These are phyloP conservation scores for Arachnopeziza araneosa DNA, from an alignment of 2,329 filamentous ascomycete genomes.

Conservation along the genomic window DNA sequence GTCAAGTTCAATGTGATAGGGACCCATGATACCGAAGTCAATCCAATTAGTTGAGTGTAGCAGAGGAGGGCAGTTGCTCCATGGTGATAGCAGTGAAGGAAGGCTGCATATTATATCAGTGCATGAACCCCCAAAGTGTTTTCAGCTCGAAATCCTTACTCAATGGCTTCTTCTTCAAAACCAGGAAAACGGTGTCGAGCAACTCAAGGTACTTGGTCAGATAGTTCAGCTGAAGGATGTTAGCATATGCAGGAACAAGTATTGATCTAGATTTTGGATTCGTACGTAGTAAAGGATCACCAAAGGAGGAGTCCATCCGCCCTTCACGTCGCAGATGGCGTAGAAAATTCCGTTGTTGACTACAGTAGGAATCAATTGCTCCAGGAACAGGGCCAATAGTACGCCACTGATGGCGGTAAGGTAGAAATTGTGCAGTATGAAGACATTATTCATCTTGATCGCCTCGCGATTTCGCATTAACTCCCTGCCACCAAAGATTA, in stretches of 20 bases:
- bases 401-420: constrained; percentile 22
- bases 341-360: constrained; percentile 73
- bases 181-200: constrained; percentile 26
- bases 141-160: constrained; percentile 2
- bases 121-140: neutral
- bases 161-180: constrained; percentile 29
- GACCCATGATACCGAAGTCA: constrained; percentile 28
- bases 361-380: constrained; percentile 24
- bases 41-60: constrained; percentile 24
- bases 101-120: constrained; percentile 3
- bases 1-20: constrained; percentile 27
- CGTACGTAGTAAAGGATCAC: constrained; percentile 88
- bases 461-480: constrained; percentile 22
- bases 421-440: constrained; percentile 25
- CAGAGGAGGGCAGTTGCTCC: constrained; percentile 26
- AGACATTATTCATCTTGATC: constrained; percentile 22
- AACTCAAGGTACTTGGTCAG: constrained; percentile 27
- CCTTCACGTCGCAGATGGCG: constrained; percentile 69
- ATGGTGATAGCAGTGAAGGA: constrained; percentile 29
- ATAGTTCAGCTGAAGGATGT: constrained; percentile 22
- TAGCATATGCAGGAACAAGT: constrained; percentile 33
- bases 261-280: constrained; percentile 12
- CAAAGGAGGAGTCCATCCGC: constrained; percentile 87
- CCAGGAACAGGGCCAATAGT: constrained; percentile 22
- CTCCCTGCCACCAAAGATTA: constrained; percentile 25